phyloP scores from a whole-genome alignment of 768 basidiomycete species.

The Lactarius evosmus region DNA sequence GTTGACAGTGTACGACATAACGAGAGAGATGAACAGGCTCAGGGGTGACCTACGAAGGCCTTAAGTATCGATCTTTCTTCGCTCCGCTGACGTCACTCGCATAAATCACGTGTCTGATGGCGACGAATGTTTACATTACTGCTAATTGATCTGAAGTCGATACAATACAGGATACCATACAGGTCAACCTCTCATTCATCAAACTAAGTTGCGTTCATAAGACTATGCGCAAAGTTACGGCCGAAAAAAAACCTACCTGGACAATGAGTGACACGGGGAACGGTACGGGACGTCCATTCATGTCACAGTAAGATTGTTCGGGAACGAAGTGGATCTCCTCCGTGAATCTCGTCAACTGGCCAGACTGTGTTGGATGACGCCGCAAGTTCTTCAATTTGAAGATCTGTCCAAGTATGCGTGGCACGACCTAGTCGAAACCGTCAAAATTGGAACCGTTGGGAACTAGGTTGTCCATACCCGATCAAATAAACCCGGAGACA shows the following conservation, averaged over 20 bases:
- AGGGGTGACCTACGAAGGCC: not conserved
- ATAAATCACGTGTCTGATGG: slow-evolving; percentile 1
- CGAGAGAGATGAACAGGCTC: not conserved
- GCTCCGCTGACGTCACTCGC: slow-evolving; percentile 9
- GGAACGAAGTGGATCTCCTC: slow-evolving; percentile 13
- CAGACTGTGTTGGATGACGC: slow-evolving; percentile 23
- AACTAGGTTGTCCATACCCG: slow-evolving; percentile 1
- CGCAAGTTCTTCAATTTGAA: slow-evolving; percentile 28
- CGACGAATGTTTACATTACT: not conserved
- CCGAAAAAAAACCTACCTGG: slow-evolving; percentile 25
- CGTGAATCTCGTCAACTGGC: slow-evolving; percentile 15
- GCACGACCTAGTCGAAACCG: slow-evolving; percentile 18
- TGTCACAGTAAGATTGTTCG: slow-evolving; percentile 21
- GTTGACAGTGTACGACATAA: slow-evolving; percentile 20
- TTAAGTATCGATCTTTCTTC: not conserved
- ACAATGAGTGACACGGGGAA: slow-evolving; percentile 30
- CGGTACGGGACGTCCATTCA: slow-evolving; percentile 26
- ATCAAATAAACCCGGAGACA: slow-evolving; percentile 19
- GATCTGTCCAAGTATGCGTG: slow-evolving; percentile 19
- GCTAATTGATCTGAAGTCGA: not conserved
- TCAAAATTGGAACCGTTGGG: not conserved
- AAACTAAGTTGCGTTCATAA: slow-evolving; percentile 8
- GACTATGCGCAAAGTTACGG: not conserved
- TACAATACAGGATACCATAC: not conserved
- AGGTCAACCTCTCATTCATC: not conserved